A percentile compares a stretch with the other conserved stretches of the same genome.
Conservation (phyloP, 176 grass and related monocot genomes). For the Avena sativa region DNA sequence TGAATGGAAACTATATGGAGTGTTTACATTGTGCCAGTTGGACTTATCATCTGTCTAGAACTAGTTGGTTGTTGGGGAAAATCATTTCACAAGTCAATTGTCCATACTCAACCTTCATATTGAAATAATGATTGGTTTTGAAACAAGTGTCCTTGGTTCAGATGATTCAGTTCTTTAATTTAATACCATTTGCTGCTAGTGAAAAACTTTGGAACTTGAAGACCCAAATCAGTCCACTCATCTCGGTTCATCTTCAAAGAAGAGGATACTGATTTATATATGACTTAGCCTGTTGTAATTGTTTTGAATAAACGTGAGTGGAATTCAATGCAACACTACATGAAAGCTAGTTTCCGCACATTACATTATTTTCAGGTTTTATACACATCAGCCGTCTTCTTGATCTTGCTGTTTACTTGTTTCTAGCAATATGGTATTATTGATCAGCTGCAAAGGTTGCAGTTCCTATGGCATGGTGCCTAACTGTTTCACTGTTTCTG, state of each 20-base stretch:
- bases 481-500: not conserved
- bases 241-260: too few species aligned
- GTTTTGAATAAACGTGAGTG: too few species aligned
- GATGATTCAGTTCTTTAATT: too few species aligned
- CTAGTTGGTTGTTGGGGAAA: not conserved
- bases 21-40: not conserved
- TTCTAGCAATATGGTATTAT: not conserved
- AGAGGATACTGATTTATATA: too few species aligned
- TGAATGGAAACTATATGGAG: not conserved
- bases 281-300: too few species aligned
- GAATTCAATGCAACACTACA: too few species aligned
- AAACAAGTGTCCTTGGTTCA: not conserved
- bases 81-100: not conserved
- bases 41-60: not conserved
- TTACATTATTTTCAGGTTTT: too few species aligned
- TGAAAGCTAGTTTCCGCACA: too few species aligned
- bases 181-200: too few species aligned
- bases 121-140: not conserved
- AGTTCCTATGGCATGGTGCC: not conserved
- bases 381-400: not conserved
- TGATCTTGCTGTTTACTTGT: not conserved
- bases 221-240: too few species aligned
- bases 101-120: not conserved
- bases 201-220: too few species aligned
- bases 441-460: not conserved